phyloP scores from a whole-genome alignment of 495 filamentous ascomycete genomes.

The Extremus antarcticus region DNA sequence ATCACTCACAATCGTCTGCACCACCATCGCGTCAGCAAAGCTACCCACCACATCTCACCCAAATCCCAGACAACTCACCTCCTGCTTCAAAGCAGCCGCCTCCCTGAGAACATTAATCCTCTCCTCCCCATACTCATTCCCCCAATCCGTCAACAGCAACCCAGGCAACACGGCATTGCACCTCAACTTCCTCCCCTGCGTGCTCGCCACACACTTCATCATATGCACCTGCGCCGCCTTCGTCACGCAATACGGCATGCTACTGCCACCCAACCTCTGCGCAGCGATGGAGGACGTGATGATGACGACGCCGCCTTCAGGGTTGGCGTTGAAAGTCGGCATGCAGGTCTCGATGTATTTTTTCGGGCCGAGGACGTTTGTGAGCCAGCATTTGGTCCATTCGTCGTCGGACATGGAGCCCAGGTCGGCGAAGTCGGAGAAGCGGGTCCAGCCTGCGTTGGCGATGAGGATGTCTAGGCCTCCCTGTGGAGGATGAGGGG shows the following conservation, averaged over 20 bases:
- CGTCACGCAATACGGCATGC: conserved; percentile 55
- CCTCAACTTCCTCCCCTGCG: conserved; percentile 53
- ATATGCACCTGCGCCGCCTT: conserved; percentile 61
- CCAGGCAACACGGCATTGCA: conserved; percentile 60
- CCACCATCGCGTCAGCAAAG: background rate
- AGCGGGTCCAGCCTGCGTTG: conserved; percentile 49
- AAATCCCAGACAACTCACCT: conserved; percentile 16
- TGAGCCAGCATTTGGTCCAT: conserved; percentile 64
- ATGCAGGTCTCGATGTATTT: conserved; percentile 51
- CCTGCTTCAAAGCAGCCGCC: conserved; percentile 27
- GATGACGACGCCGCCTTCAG: conserved; percentile 58
- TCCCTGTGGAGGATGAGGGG: conserved; percentile 27
- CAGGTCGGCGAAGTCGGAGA: conserved; percentile 52
- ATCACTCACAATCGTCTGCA: conserved; percentile 29
- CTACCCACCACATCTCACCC: too few species aligned
- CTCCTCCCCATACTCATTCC: conserved; percentile 25
- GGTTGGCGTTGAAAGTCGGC: conserved; percentile 56
- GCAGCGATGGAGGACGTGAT: conserved; percentile 56
- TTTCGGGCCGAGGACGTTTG: conserved; percentile 58
- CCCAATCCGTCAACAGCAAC: conserved; percentile 62
- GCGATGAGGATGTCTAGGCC: conserved; percentile 61
- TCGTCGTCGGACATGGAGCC: conserved; percentile 51
- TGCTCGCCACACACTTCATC: conserved; percentile 58
- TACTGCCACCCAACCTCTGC: conserved; percentile 36
- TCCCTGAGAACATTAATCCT: conserved; percentile 23